Evolutionary conservation across 352 stramenopile species (phyloP).

Genomic region (Phytophthora crassamura): DNA sequence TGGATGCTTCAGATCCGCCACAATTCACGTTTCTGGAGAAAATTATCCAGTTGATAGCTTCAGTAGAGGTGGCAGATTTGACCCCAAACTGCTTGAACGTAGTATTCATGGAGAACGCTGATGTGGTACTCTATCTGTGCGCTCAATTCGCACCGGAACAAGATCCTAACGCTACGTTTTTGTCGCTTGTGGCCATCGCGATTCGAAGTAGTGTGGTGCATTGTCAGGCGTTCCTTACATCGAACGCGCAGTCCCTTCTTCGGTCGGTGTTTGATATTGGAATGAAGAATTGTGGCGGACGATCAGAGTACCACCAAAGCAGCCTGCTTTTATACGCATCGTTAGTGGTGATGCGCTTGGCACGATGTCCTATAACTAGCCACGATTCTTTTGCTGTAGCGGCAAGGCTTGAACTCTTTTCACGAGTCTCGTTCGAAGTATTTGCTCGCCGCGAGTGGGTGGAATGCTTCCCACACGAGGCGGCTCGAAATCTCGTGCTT

Average conservation of each 20-base stretch:
- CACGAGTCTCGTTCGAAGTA: conserved; percentile 24
- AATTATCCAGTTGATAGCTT: conserved; percentile 19
- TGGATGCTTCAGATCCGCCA: not conserved
- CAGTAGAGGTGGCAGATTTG: conserved; percentile 12
- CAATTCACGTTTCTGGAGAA: conserved; percentile 20
- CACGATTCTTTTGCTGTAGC: not conserved
- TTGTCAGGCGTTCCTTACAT: conserved; percentile 21
- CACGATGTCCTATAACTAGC: conserved; percentile 1
- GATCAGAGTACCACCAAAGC: conserved; percentile 1
- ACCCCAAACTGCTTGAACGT: conserved; percentile 21
- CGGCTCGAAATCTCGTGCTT: conserved; percentile 18
- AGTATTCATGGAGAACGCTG: conserved; percentile 27
- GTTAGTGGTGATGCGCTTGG: conserved; percentile 16
- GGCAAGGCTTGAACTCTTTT: conserved; percentile 13
- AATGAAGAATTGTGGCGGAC: conserved; percentile 4
- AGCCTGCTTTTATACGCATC: conserved; percentile 13
- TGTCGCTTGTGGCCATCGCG: conserved; percentile 20
- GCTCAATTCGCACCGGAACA: conserved; percentile 15
- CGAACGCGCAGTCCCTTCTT: conserved; percentile 6
- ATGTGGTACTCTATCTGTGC: conserved; percentile 26
- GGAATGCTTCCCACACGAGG: conserved; percentile 9
- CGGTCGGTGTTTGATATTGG: conserved; percentile 27
- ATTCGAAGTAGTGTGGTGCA: conserved; percentile 15
- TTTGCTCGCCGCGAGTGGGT: conserved; percentile 8
- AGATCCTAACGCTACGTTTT: conserved; percentile 17